A percentile compares a stretch with the other conserved stretches of the same genome.
Conservation (phyloP, 257 asterid genomes). For the Voacanga thouarsii region DNA sequence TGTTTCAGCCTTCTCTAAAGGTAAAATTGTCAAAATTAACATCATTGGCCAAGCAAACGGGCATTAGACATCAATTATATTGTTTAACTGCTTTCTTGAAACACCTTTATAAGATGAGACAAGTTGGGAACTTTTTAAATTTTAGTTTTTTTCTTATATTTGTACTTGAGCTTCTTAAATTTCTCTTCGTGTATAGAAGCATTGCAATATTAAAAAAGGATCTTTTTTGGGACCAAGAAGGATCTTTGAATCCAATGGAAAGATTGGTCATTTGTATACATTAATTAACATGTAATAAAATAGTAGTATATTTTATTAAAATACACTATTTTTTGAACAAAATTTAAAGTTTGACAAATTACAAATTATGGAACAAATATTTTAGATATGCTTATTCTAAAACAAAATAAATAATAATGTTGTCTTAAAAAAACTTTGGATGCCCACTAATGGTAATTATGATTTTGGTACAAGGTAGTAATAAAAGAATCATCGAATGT, state of each 20-base stretch:
- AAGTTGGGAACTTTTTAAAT: neutral
- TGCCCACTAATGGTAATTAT: constrained; percentile 10
- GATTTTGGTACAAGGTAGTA: too few species aligned
- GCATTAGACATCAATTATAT: constrained; percentile 14
- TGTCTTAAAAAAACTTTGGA: constrained; percentile 4
- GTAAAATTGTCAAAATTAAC: neutral
- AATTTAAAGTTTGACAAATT: neutral
- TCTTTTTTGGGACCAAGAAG: too few species aligned
- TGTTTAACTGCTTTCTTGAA: neutral
- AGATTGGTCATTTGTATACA: too few species aligned
- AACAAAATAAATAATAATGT: neutral
- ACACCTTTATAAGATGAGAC: neutral
- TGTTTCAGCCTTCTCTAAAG: constrained; percentile 5
- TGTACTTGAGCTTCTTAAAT: neutral
- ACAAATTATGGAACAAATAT: too few species aligned
- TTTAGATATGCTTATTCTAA: too few species aligned
- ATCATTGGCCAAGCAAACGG: neutral
- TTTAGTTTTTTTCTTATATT: neutral
- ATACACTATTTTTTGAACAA: neutral
- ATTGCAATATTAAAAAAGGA: too few species aligned
- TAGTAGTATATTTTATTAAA: too few species aligned
- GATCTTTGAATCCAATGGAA: too few species aligned
- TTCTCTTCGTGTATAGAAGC: too few species aligned
- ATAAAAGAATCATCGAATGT: too few species aligned
- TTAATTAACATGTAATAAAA: neutral